A percentile compares a stretch with the other conserved stretches of the same genome.
These are phyloP conservation scores for Tetrahymena borealis DNA, from an alignment of 73 alveolate genomes.

Conservation along the genomic window DNA sequence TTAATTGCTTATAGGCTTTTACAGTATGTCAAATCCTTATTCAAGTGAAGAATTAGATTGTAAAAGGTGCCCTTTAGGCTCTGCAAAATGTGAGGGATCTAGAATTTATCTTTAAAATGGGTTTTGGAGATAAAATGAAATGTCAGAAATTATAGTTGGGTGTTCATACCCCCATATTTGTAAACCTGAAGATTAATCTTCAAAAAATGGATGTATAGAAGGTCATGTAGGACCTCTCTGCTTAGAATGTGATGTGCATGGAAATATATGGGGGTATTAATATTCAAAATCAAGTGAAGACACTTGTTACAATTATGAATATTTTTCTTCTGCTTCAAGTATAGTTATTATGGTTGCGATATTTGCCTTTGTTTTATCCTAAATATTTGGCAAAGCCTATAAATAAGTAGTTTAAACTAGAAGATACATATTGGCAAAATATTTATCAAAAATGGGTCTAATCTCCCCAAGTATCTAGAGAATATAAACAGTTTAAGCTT, in stretches of 20 bases:
- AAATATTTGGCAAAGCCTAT: not conserved
- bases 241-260: not conserved
- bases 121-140: not conserved
- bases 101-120: not conserved
- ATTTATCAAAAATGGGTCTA: not conserved
- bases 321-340: not conserved
- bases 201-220: not conserved
- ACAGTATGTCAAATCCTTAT: too few species aligned
- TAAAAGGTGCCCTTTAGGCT: not conserved
- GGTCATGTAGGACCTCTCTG: not conserved
- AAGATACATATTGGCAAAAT: not conserved
- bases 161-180: not conserved
- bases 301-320: not conserved
- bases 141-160: not conserved
- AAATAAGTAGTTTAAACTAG: not conserved
- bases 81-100: not conserved
- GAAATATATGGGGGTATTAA: not conserved
- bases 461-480: not conserved
- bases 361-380: not conserved
- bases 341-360: not conserved
- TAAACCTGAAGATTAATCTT: not conserved
- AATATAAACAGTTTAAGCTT: not conserved
- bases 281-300: not conserved
- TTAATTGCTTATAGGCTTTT: too few species aligned
- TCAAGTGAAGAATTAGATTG: not conserved